Conservation (phyloP, 192 early-diverging fungal species). For the Linnemannia hyalina region DNA sequence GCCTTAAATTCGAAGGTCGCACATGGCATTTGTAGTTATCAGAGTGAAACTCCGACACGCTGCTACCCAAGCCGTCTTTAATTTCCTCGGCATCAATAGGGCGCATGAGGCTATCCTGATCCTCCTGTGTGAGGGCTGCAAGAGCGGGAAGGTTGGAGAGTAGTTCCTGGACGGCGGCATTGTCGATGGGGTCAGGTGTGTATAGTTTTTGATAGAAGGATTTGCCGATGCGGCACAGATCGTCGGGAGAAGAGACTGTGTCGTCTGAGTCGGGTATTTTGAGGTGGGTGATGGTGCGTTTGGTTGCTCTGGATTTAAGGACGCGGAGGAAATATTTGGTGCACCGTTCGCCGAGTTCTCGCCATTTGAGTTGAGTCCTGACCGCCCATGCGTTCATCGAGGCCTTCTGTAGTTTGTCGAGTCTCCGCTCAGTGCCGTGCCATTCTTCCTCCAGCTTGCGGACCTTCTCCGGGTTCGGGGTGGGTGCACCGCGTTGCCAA, state of each 20-base stretch:
- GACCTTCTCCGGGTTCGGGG: not conserved
- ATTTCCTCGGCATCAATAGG: not conserved
- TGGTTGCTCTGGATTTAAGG: conserved; percentile 1
- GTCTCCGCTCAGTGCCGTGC: too few species aligned
- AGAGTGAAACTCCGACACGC: too few species aligned
- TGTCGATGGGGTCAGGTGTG: conserved; percentile 21
- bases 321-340: conserved; percentile 25
- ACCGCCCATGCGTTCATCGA: too few species aligned
- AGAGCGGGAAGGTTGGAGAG: not conserved
- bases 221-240: not conserved
- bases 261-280: not conserved
- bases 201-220: conserved; percentile 17
- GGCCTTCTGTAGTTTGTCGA: too few species aligned
- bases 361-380: not conserved
- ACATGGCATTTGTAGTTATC: too few species aligned
- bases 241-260: not conserved
- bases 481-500: not conserved
- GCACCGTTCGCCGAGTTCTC: conserved; percentile 15
- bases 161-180: conserved; percentile 2
- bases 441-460: too few species aligned
- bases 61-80: not conserved
- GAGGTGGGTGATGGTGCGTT: conserved; percentile 15
- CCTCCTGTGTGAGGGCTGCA: too few species aligned
- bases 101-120: not conserved
- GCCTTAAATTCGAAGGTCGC: too few species aligned